A percentile compares a stretch with the other conserved stretches of the same genome.
These are phyloP conservation scores for Suhomyces faveliae DNA, from an alignment of 805 yeast genomes.

Conservation along the genomic window DNA sequence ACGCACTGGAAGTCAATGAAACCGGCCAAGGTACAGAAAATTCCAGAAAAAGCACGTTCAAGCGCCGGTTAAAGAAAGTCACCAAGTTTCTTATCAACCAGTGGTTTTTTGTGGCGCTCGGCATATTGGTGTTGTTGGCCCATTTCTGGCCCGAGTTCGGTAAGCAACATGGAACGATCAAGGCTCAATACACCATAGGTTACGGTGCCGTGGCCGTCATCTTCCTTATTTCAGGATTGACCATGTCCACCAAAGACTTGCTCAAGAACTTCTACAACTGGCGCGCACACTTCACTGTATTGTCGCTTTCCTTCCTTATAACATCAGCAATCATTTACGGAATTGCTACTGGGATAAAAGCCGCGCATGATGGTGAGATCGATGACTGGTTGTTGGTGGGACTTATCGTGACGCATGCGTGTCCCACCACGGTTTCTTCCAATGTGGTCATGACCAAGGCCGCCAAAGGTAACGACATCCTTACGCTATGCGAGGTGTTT, in stretches of 20 bases:
- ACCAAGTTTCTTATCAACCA: constrained; percentile 39
- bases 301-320: constrained; percentile 65
- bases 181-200: constrained; percentile 72
- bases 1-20: neutral
- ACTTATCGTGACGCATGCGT: constrained; percentile 74
- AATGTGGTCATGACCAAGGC: constrained; percentile 88
- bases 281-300: constrained; percentile 78
- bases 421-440: constrained; percentile 91
- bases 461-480: constrained; percentile 79
- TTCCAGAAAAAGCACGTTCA: neutral
- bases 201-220: constrained; percentile 88
- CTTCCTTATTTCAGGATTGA: constrained; percentile 76
- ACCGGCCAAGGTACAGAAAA: too few species aligned
- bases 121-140: constrained; percentile 71
- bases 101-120: constrained; percentile 78
- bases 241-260: constrained; percentile 66
- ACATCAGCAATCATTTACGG: constrained; percentile 74
- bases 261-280: constrained; percentile 66
- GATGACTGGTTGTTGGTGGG: constrained; percentile 81
- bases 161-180: constrained; percentile 72
- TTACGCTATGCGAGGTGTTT: constrained; percentile 81
- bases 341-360: constrained; percentile 62
- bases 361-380: constrained; percentile 55
- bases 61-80: constrained; percentile 10
- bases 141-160: constrained; percentile 81